Evolutionary conservation across 306 rosid species (phyloP).

Genomic region (Cucurbita maxima): DNA sequence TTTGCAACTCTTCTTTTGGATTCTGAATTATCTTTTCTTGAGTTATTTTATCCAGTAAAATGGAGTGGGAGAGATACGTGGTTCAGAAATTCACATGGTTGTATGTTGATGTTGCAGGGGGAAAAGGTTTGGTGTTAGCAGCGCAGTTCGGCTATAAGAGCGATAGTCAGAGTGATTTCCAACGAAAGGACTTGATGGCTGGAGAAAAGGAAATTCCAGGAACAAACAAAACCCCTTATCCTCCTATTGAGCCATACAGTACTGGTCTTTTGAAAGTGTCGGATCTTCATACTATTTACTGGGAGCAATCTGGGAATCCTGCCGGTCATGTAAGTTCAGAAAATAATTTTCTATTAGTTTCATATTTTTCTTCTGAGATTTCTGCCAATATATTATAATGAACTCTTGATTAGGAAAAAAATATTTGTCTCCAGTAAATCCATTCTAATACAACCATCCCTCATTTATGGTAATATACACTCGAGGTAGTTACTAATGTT

Average conservation of each 20-base stretch:
- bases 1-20: not conserved
- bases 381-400: not conserved
- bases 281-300: conserved; percentile 59
- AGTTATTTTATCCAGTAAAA: not conserved
- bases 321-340: conserved; percentile 43
- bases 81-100: not conserved
- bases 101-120: conserved; percentile 23
- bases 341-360: not conserved
- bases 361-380: not conserved
- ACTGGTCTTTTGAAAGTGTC: conserved; percentile 68
- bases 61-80: not conserved
- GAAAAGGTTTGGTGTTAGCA: conserved; percentile 16
- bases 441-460: not conserved
- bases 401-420: not conserved
- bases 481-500: not conserved
- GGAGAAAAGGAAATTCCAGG: conserved; percentile 27
- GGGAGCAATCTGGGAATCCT: conserved; percentile 94
- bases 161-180: conserved; percentile 22
- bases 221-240: conserved; percentile 37
- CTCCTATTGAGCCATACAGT: conserved; percentile 45
- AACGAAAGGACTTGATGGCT: conserved; percentile 34
- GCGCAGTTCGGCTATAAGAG: conserved; percentile 23
- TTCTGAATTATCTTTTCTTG: not conserved
- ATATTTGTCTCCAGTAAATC: not conserved
- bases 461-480: not conserved